A percentile compares a stretch with the other conserved stretches of the same genome.
These are phyloP conservation scores for Cucurbita pepo DNA, from an alignment of 306 rosid species.

Conservation along the genomic window DNA sequence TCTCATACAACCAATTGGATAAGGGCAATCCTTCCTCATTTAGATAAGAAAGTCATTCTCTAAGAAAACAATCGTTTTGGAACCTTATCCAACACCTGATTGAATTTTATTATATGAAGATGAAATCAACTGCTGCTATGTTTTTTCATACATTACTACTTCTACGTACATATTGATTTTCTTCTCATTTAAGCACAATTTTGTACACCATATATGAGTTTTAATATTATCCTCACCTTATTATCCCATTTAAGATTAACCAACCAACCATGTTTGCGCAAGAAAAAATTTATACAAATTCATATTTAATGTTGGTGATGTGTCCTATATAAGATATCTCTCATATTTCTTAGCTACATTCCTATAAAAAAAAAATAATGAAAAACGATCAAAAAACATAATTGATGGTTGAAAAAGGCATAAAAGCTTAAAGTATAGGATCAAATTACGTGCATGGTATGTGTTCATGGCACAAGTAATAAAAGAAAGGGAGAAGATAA, in stretches of 20 bases:
- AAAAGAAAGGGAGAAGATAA: constrained; percentile 3
- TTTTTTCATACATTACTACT: neutral
- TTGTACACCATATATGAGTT: neutral
- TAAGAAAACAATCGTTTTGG: no score
- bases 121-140: neutral
- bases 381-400: neutral
- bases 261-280: neutral
- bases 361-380: neutral
- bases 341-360: neutral
- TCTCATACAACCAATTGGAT: no score
- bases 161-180: neutral
- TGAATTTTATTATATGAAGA: neutral
- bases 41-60: no score
- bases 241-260: neutral
- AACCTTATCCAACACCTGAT: no score
- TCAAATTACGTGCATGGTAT: neutral
- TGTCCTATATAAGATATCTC: neutral
- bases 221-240: neutral
- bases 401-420: neutral
- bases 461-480: neutral
- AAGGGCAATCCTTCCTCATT: no score
- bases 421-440: neutral
- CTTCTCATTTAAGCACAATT: neutral
- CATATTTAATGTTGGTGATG: neutral
- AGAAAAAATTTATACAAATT: neutral